Evolutionary conservation across 257 asterid genomes (phyloP), one percentile per base, ranked within the genome.

Genomic region (Linderniella brevidens): DNA sequence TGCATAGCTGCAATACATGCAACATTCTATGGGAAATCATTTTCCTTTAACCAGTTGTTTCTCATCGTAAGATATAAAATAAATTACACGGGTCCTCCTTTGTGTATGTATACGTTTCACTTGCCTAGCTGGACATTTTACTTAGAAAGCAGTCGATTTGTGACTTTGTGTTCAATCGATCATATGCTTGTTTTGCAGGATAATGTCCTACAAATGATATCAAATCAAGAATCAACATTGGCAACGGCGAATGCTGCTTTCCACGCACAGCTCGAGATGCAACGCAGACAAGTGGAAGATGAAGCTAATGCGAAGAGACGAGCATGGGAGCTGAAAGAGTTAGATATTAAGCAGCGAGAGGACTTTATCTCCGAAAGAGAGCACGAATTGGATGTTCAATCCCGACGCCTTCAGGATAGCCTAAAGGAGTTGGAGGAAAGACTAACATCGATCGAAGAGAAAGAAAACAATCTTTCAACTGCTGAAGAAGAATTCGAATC

Each of bases 301-400:
- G 99, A 90, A 65, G 62, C 70, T 25, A 63, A 75, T 48, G 59
- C 68, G 61, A 85, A 64, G 70, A 77, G 87, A 68, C 74, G 96
- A 54, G 76, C 58, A 54, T 79, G 81, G 83, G 99, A 90, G 59
- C 64, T 90, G 70, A 90, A 63, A 68, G 99, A 90, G 59, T 57
- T 90, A 57, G 99, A 90, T 65, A 62, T 85, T 60, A 77, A 56
- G 67, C 85, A 77, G 46, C 66, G 73, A 20, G 96, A 85, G 74
- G 94, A 90, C 48, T 54, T 61, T 25, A 46, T 81, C 41, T 45
- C 63, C 4, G 99, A 90, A 50, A 79, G 72, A 65, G 96, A 85
- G 56, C 71, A 70, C 36, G 96, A 85, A 46, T 45, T 82, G 56
- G 82, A 71, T 58, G 49, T 41, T 46, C 73, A 68, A 61, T 73